Conservation (phyloP, 768 basidiomycete species). For the Fibroporia radiculosa region DNA sequence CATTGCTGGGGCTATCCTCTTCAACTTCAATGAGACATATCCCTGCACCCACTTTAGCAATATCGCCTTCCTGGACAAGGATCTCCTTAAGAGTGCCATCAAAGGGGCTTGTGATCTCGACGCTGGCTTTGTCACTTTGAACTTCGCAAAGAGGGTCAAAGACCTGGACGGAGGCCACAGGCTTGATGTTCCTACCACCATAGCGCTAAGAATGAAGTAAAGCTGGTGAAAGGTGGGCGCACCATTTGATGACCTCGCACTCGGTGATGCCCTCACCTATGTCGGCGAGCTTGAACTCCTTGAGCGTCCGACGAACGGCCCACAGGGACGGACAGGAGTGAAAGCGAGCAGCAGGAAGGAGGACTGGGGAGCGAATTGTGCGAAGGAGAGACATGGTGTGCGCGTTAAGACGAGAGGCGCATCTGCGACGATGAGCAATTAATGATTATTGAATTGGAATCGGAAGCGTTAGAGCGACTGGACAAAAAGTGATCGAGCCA, state of each 20-base stretch:
- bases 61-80: constrained; percentile 71
- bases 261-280: constrained; percentile 91
- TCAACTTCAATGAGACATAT: constrained; percentile 80
- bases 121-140: constrained; percentile 85
- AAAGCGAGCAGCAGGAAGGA: constrained; percentile 19
- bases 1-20: constrained; percentile 34
- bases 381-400: not conserved
- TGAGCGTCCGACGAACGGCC: constrained; percentile 27
- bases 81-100: constrained; percentile 69
- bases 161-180: constrained; percentile 39
- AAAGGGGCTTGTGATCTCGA: constrained; percentile 85
- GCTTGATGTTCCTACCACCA: constrained; percentile 71
- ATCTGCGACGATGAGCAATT: too few relatives aligned
- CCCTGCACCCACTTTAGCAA: constrained; percentile 75
- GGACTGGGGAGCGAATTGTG: not conserved
- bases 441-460: too few relatives aligned
- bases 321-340: constrained; percentile 27
- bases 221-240: constrained; percentile 5
- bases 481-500: constrained; percentile 2
- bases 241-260: constrained; percentile 83
- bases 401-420: too few relatives aligned
- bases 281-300: constrained; percentile 73
- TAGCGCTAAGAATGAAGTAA: not conserved
- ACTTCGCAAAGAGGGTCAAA: constrained; percentile 80
- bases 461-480: too few relatives aligned